Evolutionary conservation across 2,329 filamentous ascomycete species (phyloP).

Genomic region (Xylariaceae sp.): DNA sequence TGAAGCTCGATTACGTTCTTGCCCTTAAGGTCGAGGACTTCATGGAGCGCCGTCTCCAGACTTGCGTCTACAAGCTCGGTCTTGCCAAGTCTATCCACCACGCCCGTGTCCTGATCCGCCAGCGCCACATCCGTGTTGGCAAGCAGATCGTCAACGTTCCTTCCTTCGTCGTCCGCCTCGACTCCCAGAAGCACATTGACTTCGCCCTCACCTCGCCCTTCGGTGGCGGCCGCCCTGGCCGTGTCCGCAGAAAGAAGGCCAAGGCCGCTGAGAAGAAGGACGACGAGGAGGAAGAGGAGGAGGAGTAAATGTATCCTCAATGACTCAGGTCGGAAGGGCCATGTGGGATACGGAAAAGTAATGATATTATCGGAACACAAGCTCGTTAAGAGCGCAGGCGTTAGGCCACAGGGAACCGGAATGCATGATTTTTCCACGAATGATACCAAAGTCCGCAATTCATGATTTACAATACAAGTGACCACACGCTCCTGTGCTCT

Average conservation of each 20-base stretch:
- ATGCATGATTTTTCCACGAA: constrained; percentile 31
- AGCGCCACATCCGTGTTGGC: constrained; percentile 99
- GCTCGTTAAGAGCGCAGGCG: constrained; percentile 47
- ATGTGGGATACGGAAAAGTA: constrained; percentile 32
- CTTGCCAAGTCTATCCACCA: constrained; percentile 99
- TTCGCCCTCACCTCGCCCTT: constrained; percentile 97
- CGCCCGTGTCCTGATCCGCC: constrained; percentile 98
- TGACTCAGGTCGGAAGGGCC: constrained; percentile 26
- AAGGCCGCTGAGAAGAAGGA: constrained; percentile 86
- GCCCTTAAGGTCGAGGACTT: constrained; percentile 99
- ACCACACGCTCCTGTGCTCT: constrained; percentile 4
- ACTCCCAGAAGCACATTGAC: constrained; percentile 99
- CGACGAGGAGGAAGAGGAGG: constrained; percentile 79
- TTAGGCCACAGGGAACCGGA: constrained; percentile 44
- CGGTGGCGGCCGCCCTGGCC: constrained; percentile 92
- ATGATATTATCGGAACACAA: constrained; percentile 34
- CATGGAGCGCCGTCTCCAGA: constrained; percentile 99
- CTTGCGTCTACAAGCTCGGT: constrained; percentile 99
- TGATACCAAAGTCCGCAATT: constrained; percentile 24
- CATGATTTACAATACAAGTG: constrained; percentile 18
- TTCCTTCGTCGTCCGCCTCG: constrained; percentile 98
- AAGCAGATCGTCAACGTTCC: constrained; percentile 99
- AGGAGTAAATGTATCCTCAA: constrained; percentile 49
- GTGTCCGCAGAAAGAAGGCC: constrained; percentile 99
- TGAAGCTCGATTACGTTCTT: constrained; percentile 99